phyloP scores from a whole-genome alignment of 805 yeast genomes.

The Ogataea angusta region DNA sequence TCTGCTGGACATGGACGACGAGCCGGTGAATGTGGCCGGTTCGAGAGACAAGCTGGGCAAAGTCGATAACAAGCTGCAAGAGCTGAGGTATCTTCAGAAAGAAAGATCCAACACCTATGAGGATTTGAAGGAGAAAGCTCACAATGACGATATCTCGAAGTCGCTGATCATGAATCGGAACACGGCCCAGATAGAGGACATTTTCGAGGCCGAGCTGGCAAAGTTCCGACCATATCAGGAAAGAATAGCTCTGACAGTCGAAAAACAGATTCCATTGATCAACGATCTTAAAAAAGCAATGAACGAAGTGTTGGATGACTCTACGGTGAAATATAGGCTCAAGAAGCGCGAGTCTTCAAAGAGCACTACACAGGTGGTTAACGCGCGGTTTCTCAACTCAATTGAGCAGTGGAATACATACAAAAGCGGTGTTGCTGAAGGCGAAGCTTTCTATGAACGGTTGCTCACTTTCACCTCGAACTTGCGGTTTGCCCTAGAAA shows the following conservation, averaged over 20 bases:
- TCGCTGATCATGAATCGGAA: slow-evolving; percentile 56
- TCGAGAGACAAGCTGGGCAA: slow-evolving; percentile 40
- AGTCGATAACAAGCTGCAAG: slow-evolving; percentile 57
- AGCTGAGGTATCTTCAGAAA: slow-evolving; percentile 57
- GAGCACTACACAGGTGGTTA: slow-evolving; percentile 36
- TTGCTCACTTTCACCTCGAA: slow-evolving; percentile 36
- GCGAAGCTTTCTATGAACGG: slow-evolving; percentile 59
- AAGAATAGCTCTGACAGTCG: slow-evolving; percentile 65
- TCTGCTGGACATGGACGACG: slow-evolving; percentile 68
- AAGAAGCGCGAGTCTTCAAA: slow-evolving; percentile 40
- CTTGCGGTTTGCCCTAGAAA: slow-evolving; percentile 26
- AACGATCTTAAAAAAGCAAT: slow-evolving; percentile 41
- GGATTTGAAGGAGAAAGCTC: slow-evolving; percentile 67
- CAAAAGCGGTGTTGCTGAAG: slow-evolving; percentile 56
- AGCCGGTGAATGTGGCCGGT: slow-evolving; percentile 20
- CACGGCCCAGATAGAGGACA: slow-evolving; percentile 41
- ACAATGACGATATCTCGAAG: slow-evolving; percentile 80
- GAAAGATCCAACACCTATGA: slow-evolving; percentile 61
- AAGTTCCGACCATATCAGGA: slow-evolving; percentile 70
- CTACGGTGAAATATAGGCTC: slow-evolving; percentile 42
- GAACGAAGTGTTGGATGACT: slow-evolving; percentile 43
- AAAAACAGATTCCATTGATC: slow-evolving; percentile 56
- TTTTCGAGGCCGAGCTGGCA: slow-evolving; percentile 68
- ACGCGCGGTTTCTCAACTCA: slow-evolving; percentile 45
- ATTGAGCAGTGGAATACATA: slow-evolving; percentile 58